These are phyloP conservation scores for Fusarium proliferatum DNA, from an alignment of 2,329 filamentous ascomycete species.

Conservation along the genomic window DNA sequence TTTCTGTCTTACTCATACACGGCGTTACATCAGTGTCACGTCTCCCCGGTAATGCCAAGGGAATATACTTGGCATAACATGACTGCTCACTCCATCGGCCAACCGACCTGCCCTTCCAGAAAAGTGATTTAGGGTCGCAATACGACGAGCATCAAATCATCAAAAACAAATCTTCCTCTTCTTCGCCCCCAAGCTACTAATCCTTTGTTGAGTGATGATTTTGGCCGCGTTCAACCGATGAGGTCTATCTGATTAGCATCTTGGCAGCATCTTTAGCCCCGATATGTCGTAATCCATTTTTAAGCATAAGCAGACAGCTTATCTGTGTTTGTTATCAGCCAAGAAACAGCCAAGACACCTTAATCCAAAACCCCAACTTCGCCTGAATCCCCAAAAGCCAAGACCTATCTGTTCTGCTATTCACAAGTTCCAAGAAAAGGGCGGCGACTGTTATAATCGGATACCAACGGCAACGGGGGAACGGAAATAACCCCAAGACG, in stretches of 20 bases:
- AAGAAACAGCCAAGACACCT: background rate
- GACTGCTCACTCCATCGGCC: background rate
- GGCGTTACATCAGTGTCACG: background rate
- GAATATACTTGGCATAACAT: background rate
- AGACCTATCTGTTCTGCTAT: background rate
- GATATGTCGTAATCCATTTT: background rate
- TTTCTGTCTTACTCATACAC: background rate
- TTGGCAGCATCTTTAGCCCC: background rate
- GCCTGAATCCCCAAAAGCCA: background rate
- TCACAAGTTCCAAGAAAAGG: background rate
- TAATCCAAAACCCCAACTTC: background rate
- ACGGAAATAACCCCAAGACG: background rate
- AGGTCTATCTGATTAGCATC: background rate
- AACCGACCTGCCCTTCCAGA: background rate
- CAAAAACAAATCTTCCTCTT: background rate
- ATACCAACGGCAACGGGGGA: constrained; percentile 1
- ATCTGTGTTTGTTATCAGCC: background rate
- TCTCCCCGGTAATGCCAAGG: background rate
- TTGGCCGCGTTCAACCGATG: background rate
- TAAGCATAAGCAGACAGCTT: background rate
- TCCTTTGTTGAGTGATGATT: rapidly evolving
- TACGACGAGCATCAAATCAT: too few relatives aligned
- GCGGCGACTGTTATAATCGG: background rate
- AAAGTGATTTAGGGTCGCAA: background rate
- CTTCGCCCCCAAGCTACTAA: background rate